These are phyloP conservation scores for Camelina neglecta DNA, from an alignment of 345 rosid species.

Conservation along the genomic window DNA sequence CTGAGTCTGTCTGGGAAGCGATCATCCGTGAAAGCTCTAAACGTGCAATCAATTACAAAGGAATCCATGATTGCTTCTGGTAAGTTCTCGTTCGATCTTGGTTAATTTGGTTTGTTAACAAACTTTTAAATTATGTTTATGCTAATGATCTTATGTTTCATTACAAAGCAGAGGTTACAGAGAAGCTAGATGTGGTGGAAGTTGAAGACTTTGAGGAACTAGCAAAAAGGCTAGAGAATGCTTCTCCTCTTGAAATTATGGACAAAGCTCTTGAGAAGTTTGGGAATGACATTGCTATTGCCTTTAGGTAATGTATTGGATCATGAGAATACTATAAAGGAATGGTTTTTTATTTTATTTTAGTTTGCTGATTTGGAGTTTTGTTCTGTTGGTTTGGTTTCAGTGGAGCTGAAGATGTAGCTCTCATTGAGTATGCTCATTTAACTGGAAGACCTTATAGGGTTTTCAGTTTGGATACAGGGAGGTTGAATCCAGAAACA, in stretches of 20 bases:
- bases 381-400: slow-evolving; percentile 14
- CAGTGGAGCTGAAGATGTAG: slow-evolving; percentile 99
- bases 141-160: slow-evolving; percentile 18
- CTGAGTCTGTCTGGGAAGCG: slow-evolving; percentile 52
- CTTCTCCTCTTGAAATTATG: slow-evolving; percentile 90
- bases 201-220: slow-evolving; percentile 66
- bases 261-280: slow-evolving; percentile 85
- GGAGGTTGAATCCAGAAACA: slow-evolving; percentile 92
- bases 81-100: slow-evolving; percentile 33
- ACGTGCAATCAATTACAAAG: slow-evolving; percentile 61
- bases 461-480: slow-evolving; percentile 94
- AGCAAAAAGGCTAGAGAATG: slow-evolving; percentile 58
- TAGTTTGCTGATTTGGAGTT: background rate
- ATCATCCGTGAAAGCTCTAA: slow-evolving; percentile 53
- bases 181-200: slow-evolving; percentile 57
- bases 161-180: slow-evolving; percentile 36
- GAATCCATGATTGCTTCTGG: slow-evolving; percentile 57
- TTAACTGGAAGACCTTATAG: slow-evolving; percentile 83
- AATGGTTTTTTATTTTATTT: background rate
- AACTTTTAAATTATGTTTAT: background rate
- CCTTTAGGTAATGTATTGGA: slow-evolving; percentile 67
- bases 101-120: background rate
- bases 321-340: background rate
- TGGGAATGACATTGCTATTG: slow-evolving; percentile 89
- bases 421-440: slow-evolving; percentile 86